Evolutionary conservation across 2,329 filamentous ascomycete genomes (phyloP).

Genomic region (Ploettnerulaceae sp.): DNA sequence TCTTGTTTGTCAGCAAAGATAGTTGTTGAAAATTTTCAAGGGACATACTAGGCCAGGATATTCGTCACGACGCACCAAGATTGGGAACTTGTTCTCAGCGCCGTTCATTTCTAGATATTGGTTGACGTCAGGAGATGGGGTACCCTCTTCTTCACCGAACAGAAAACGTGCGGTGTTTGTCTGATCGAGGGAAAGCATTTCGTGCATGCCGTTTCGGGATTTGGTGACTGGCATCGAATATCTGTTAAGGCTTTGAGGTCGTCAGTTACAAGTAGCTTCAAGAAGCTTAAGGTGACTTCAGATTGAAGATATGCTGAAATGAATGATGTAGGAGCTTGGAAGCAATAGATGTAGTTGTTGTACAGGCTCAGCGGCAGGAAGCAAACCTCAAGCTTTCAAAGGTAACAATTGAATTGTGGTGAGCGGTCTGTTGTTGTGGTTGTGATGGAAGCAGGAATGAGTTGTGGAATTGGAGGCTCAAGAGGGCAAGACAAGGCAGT

Average conservation of each 20-base stretch:
- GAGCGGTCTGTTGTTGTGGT: neutral
- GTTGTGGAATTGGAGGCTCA: neutral
- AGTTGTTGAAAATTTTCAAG: neutral
- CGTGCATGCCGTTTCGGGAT: slow-evolving; percentile 61
- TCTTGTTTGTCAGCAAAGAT: slow-evolving; percentile 38
- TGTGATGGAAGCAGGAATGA: too few species aligned
- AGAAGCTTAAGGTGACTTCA: slow-evolving; percentile 6
- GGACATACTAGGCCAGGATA: slow-evolving; percentile 32
- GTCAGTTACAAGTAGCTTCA: slow-evolving; percentile 20
- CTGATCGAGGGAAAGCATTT: slow-evolving; percentile 65
- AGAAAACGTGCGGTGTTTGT: slow-evolving; percentile 83
- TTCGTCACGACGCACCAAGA: slow-evolving; percentile 63
- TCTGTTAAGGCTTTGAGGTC: slow-evolving; percentile 65
- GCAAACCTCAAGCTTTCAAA: slow-evolving; percentile 2
- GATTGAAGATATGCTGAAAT: slow-evolving; percentile 8
- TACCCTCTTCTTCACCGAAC: slow-evolving; percentile 71
- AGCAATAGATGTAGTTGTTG: slow-evolving; percentile 1
- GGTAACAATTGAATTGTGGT: neutral
- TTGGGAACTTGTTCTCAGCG: slow-evolving; percentile 82
- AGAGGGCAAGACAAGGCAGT: neutral
- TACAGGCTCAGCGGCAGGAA: slow-evolving; percentile 6
- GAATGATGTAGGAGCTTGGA: slow-evolving; percentile 6
- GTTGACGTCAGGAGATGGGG: slow-evolving; percentile 50
- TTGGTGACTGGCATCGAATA: slow-evolving; percentile 90
- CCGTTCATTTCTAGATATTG: slow-evolving; percentile 67